These are phyloP conservation scores for Symbiodinium pilosum DNA, from an alignment of 73 alveolate species.

Conservation along the genomic window DNA sequence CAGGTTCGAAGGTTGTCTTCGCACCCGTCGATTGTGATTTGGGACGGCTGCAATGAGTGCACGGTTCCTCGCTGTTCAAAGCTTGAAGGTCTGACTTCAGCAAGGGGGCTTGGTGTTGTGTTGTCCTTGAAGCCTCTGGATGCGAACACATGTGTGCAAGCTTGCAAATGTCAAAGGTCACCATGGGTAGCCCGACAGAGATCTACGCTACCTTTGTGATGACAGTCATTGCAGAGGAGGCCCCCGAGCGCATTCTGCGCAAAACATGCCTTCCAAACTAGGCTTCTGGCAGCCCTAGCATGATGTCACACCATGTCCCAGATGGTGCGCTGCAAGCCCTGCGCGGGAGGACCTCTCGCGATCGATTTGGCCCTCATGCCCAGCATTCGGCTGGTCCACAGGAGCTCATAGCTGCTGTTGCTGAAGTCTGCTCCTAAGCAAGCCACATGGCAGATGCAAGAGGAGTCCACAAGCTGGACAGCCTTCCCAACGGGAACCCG, in stretches of 20 bases:
- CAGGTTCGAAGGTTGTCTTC: constrained; percentile 97
- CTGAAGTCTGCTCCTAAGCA: background rate
- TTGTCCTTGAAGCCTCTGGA: background rate
- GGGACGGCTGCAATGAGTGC: constrained; percentile 95
- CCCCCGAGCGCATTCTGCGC: too few species aligned
- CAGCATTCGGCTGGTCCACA: constrained; percentile 86
- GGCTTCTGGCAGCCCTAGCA: too few species aligned
- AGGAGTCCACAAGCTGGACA: constrained; percentile 91
- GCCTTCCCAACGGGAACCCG: constrained; percentile 42
- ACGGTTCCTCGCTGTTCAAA: constrained; percentile 13
- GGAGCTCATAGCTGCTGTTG: background rate
- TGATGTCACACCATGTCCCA: background rate
- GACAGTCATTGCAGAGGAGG: constrained; percentile 81
- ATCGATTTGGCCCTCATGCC: constrained; percentile 90
- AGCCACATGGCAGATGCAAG: too few species aligned
- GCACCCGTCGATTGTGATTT: constrained; percentile 97
- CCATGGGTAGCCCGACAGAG: constrained; percentile 63
- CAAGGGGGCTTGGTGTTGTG: background rate
- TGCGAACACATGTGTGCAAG: background rate
- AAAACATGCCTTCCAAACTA: too few species aligned
- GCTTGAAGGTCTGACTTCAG: background rate
- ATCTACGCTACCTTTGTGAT: constrained; percentile 86
- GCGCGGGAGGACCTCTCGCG: constrained; percentile 37
- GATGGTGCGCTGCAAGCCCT: background rate
- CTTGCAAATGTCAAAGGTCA: background rate